Percentiles rank a stretch among this genome's conserved stretches.
phyloP scores from a whole-genome alignment of 73 alveolate genomes.

The Paraurostyla sp. region DNA sequence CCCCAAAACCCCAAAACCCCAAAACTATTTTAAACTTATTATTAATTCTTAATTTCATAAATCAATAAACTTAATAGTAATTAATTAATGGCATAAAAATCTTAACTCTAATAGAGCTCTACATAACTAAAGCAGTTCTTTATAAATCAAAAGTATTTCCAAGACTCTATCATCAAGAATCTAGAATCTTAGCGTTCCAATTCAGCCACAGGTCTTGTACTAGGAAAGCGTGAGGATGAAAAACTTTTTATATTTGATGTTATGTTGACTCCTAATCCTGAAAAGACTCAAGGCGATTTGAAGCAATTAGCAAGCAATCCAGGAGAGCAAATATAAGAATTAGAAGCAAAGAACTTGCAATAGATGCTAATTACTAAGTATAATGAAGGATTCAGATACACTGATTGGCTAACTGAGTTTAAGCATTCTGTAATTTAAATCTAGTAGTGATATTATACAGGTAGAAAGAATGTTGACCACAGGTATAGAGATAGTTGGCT shows the following conservation, averaged over 20 bases:
- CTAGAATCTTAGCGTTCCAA: neutral
- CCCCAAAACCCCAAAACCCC: no score
- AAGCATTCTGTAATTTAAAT: neutral
- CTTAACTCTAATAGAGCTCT: no score
- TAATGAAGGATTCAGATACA: conserved; percentile 11
- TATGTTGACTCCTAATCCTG: conserved; percentile 27
- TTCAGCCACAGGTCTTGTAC: conserved; percentile 10
- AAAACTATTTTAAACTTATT: no score
- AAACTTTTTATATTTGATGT: conserved; percentile 30
- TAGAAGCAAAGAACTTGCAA: neutral
- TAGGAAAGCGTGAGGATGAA: conserved; percentile 18
- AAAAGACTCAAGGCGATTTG: neutral
- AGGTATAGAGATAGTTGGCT: conserved; percentile 21
- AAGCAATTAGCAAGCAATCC: neutral
- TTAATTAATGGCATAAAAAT: no score
- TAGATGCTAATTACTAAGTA: conserved; percentile 4
- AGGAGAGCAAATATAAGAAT: no score
- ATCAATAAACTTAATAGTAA: no score
- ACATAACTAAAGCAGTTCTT: neutral
- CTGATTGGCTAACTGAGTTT: conserved; percentile 50
- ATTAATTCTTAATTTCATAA: no score
- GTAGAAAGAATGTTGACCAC: conserved; percentile 33
- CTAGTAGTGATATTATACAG: neutral
- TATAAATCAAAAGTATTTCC: neutral
- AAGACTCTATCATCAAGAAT: neutral